phyloP scores from a whole-genome alignment of 805 yeast species.

The Candida ascalaphidarum region DNA sequence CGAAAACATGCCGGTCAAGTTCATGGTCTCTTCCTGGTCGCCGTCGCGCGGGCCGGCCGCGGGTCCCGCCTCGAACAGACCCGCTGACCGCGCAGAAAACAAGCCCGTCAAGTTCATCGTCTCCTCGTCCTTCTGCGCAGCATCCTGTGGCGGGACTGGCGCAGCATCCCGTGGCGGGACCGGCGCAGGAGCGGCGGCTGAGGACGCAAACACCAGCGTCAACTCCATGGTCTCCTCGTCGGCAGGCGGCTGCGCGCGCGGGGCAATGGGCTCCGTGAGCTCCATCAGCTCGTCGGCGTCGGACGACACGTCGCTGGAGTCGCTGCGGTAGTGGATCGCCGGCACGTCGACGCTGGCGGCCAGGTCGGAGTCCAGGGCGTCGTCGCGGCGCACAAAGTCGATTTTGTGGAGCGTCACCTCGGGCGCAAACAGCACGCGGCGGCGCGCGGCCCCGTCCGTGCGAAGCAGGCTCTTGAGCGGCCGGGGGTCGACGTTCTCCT shows the following conservation, averaged over 20 bases:
- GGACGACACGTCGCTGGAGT: neutral
- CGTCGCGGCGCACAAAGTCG: constrained; percentile 22
- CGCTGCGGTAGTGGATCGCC: neutral
- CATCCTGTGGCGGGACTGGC: too few species aligned
- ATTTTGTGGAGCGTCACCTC: constrained; percentile 60
- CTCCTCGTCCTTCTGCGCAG: neutral
- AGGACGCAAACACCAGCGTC: constrained; percentile 4
- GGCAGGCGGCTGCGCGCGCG: neutral
- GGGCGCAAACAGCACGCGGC: constrained; percentile 74
- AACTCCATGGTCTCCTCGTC: constrained; percentile 5
- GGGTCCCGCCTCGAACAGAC: too few species aligned
- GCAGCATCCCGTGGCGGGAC: neutral
- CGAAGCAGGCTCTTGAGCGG: constrained; percentile 7
- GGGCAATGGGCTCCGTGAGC: constrained; percentile 7
- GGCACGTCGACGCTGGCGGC: neutral
- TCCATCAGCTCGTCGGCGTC: constrained; percentile 12
- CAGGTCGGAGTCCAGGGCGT: constrained; percentile 1
- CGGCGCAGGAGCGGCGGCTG: neutral
- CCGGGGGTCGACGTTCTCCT: constrained; percentile 1
- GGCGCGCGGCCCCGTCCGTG: constrained; percentile 2
- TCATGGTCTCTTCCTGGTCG: too few species aligned
- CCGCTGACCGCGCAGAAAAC: too few species aligned
- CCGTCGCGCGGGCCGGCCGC: too few species aligned
- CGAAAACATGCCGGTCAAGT: too few species aligned
- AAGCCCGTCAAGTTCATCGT: constrained; percentile 3